Evolutionary conservation across 2,329 filamentous ascomycete species (phyloP).

Genomic region (Colletotrichum nymphaeae): DNA sequence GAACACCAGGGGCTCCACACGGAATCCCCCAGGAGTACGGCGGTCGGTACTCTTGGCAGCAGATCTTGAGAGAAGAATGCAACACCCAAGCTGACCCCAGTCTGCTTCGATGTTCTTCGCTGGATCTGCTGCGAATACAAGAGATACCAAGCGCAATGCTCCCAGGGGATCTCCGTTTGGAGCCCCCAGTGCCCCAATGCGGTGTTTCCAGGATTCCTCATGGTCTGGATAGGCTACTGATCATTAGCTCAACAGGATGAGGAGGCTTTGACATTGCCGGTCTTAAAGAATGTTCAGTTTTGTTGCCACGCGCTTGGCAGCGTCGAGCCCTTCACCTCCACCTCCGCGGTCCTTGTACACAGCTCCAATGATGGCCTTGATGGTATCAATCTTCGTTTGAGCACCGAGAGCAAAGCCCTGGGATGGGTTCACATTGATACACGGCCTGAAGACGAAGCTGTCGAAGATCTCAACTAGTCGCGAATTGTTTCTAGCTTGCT

Average conservation of each 20-base stretch:
- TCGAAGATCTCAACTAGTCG: too few species aligned
- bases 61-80: not conserved
- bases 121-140: not conserved
- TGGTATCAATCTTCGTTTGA: not conserved
- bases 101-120: not conserved
- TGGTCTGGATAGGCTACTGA: not conserved
- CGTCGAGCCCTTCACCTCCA: not conserved
- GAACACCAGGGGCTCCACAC: not conserved
- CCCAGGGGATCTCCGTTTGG: not conserved
- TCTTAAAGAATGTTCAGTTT: accelerated
- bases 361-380: not conserved
- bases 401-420: not conserved
- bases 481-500: too few species aligned
- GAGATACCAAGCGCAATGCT: not conserved
- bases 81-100: not conserved
- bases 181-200: not conserved
- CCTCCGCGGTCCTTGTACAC: not conserved
- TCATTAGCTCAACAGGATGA: not conserved
- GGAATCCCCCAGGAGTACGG: not conserved
- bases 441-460: too few species aligned
- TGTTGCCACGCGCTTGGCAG: not conserved
- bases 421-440: too few species aligned
- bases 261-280: not conserved
- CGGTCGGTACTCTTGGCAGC: not conserved
- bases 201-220: not conserved